These are phyloP conservation scores for Malus hybrid DNA, from an alignment of 331 rosid species.

Conservation along the genomic window DNA sequence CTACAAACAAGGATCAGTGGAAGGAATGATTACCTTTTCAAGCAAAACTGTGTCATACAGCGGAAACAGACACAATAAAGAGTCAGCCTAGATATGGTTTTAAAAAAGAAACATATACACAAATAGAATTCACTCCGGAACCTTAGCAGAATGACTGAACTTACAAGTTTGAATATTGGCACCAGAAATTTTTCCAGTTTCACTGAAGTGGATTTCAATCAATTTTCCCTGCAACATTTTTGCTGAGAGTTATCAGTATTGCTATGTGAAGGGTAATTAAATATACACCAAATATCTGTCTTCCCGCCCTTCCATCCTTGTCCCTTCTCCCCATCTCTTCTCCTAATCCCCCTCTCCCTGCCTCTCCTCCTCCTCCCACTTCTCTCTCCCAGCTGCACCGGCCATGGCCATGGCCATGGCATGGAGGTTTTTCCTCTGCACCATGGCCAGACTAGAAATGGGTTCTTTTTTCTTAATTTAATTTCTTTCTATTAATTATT, in stretches of 20 bases:
- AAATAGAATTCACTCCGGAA: slow-evolving; percentile 19
- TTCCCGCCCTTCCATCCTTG: background rate
- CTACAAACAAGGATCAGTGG: slow-evolving; percentile 11
- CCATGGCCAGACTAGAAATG: background rate
- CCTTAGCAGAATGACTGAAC: slow-evolving; percentile 21
- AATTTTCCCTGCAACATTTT: slow-evolving; percentile 72
- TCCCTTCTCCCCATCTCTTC: background rate
- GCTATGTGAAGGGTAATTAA: background rate
- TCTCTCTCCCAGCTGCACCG: background rate
- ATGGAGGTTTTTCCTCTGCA: background rate
- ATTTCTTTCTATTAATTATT: too few relatives aligned
- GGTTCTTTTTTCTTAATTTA: background rate
- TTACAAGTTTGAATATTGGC: slow-evolving; percentile 96
- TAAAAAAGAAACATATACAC: background rate
- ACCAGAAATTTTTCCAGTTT: slow-evolving; percentile 93
- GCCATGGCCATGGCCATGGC: background rate
- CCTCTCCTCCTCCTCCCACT: background rate
- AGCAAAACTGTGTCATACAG: slow-evolving; percentile 64
- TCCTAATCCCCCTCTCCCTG: background rate
- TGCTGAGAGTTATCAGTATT: slow-evolving; percentile 14
- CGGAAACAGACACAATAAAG: slow-evolving; percentile 23
- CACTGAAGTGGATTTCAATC: slow-evolving; percentile 97
- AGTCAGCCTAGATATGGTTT: slow-evolving; percentile 24
- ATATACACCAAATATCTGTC: background rate
- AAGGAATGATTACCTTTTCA: slow-evolving; percentile 70